Evolutionary conservation across 306 rosid genomes (phyloP).

Genomic region (Lathyrus sativus): DNA sequence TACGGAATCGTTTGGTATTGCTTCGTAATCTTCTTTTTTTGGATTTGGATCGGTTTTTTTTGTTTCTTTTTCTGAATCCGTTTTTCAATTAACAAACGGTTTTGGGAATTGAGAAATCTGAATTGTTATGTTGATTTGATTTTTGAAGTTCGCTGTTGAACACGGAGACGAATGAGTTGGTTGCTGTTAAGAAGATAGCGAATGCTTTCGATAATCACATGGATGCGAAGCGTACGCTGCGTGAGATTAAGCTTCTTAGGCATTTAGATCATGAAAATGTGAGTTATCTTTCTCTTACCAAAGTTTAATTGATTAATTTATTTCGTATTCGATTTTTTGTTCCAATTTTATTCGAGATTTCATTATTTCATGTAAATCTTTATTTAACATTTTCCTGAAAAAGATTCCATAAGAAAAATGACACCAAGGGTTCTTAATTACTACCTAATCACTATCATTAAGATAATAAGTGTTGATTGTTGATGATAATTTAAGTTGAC

Average conservation of each 20-base stretch:
- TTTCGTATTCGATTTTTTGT: neutral
- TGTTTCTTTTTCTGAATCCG: neutral
- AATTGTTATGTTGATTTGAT: constrained; percentile 32
- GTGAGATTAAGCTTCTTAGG: constrained; percentile 97
- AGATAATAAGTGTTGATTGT: neutral
- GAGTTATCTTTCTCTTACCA: constrained; percentile 31
- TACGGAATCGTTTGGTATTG: constrained; percentile 93
- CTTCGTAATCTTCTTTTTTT: constrained; percentile 5
- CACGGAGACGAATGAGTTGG: constrained; percentile 88
- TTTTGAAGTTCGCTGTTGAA: constrained; percentile 80
- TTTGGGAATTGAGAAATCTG: constrained; percentile 34
- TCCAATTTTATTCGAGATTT: neutral
- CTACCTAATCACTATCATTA: neutral
- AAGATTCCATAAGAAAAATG: neutral
- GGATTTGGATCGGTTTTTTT: neutral
- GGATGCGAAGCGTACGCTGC: constrained; percentile 98
- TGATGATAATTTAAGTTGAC: neutral
- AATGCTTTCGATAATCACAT: constrained; percentile 90
- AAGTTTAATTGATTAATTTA: neutral
- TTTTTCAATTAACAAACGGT: neutral
- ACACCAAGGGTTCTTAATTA: neutral
- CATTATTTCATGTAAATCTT: neutral
- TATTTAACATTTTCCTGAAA: neutral
- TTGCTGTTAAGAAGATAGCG: constrained; percentile 92
- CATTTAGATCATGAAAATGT: constrained; percentile 98